Percentiles rank a stretch among this genome's conserved stretches.
phyloP scores from a whole-genome alignment of 441 rosid genomes.

The Gossypium trilobum region DNA sequence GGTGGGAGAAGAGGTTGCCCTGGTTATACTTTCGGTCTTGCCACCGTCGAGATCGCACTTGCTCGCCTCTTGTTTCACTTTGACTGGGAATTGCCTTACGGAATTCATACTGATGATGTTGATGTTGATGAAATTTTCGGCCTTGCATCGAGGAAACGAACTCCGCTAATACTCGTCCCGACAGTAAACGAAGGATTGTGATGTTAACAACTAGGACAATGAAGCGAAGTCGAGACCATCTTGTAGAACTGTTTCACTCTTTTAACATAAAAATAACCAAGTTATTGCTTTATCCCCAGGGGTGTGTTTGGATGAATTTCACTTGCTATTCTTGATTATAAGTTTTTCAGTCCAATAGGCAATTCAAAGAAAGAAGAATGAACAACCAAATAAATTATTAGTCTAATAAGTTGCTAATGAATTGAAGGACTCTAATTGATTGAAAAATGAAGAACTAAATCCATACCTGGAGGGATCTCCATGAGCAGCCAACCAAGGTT shows the following conservation, averaged over 20 bases:
- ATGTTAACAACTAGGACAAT: too few species aligned
- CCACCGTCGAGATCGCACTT: not conserved
- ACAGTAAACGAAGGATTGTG: slow-evolving; percentile 10
- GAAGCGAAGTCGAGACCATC: not conserved
- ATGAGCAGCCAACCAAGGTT: slow-evolving; percentile 45
- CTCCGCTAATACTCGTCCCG: slow-evolving; percentile 27
- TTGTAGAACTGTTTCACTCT: not conserved
- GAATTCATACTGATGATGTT: not conserved
- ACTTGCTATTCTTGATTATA: not conserved
- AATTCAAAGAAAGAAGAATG: not conserved
- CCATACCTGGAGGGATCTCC: slow-evolving; percentile 35
- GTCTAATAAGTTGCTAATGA: not conserved
- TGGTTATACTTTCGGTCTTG: not conserved
- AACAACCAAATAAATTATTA: not conserved
- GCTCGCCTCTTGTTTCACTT: not conserved
- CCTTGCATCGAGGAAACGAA: slow-evolving; percentile 25
- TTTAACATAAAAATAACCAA: not conserved
- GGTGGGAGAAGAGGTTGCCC: slow-evolving; percentile 4
- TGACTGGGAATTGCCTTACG: slow-evolving; percentile 5
- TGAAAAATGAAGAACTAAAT: not conserved
- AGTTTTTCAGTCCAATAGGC: not conserved
- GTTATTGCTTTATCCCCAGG: not conserved
- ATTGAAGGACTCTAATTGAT: not conserved
- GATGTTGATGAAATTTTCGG: not conserved
- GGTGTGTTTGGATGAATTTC: too few species aligned